Percentiles rank a stretch among this genome's conserved stretches.
phyloP scores from a whole-genome alignment of 2,329 filamentous ascomycete genomes.

The Arthroderma sp. region DNA sequence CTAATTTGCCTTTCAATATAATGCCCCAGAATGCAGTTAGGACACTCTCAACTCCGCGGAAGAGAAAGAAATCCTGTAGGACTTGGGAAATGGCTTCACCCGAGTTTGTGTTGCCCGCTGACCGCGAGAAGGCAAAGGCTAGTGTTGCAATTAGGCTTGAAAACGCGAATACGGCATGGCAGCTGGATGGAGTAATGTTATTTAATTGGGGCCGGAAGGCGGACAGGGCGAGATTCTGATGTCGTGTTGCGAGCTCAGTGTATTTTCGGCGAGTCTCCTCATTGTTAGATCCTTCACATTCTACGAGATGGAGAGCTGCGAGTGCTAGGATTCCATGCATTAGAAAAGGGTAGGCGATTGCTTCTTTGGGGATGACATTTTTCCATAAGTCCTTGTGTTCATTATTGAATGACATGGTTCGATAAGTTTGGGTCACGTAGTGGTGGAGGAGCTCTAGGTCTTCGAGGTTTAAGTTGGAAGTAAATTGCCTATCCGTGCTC shows the following conservation, averaged over 20 bases:
- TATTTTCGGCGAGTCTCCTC: slow-evolving; percentile 15
- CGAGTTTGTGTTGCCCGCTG: slow-evolving; percentile 9
- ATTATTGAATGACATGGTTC: slow-evolving; percentile 13
- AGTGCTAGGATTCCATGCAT: slow-evolving; percentile 18
- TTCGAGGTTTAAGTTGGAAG: slow-evolving; percentile 17
- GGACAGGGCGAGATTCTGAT: slow-evolving; percentile 15
- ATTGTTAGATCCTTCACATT: slow-evolving; percentile 12
- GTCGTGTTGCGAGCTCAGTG: slow-evolving; percentile 17
- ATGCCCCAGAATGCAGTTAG: slow-evolving; percentile 13
- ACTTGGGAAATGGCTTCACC: slow-evolving; percentile 15
- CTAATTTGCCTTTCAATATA: slow-evolving; percentile 15
- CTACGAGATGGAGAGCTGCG: slow-evolving; percentile 15
- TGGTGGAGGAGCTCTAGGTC: slow-evolving; percentile 34
- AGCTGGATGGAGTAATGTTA: slow-evolving; percentile 19
- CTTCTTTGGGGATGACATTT: slow-evolving; percentile 14
- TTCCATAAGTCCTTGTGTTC: slow-evolving; percentile 15
- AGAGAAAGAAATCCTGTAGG: slow-evolving; percentile 16
- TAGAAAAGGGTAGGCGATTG: slow-evolving; percentile 15
- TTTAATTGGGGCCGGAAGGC: slow-evolving; percentile 17
- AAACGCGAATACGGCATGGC: slow-evolving; percentile 21
- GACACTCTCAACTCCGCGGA: slow-evolving; percentile 18
- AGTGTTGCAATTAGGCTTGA: slow-evolving; percentile 20
- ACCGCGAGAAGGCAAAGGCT: slow-evolving; percentile 17
- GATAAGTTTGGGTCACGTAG: slow-evolving; percentile 25
- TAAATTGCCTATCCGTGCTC: slow-evolving; percentile 9